Conservation (phyloP, 2,329 filamentous ascomycete species). For the Basipetospora sp. region DNA sequence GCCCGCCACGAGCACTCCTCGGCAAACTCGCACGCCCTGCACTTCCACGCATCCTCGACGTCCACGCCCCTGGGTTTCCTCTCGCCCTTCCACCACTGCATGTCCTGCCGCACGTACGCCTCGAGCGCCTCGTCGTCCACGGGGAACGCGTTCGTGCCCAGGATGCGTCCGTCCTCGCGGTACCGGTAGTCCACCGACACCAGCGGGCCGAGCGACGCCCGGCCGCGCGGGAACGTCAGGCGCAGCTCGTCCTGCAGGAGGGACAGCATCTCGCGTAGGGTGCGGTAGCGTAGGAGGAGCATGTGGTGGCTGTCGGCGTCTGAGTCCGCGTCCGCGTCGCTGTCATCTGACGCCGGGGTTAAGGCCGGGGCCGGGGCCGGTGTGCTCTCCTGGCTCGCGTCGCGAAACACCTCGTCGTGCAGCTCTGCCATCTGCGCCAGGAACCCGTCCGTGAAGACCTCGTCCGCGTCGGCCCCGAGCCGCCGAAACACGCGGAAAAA, state of each 20-base stretch:
- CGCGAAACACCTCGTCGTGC: conserved; percentile 50
- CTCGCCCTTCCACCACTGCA: conserved; percentile 80
- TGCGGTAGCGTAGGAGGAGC: conserved; percentile 30
- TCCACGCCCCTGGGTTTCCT: conserved; percentile 59
- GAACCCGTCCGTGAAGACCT: conserved; percentile 63
- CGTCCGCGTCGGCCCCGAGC: conserved; percentile 52
- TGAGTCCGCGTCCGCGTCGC: background rate
- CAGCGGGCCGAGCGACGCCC: conserved; percentile 32
- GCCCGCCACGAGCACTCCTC: conserved; percentile 66
- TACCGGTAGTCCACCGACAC: conserved; percentile 41
- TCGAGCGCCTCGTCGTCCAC: conserved; percentile 52
- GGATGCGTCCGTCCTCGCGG: conserved; percentile 34
- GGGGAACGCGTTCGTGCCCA: conserved; percentile 45
- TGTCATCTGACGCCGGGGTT: too few species aligned
- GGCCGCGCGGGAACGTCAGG: conserved; percentile 37
- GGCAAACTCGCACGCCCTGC: conserved; percentile 67
- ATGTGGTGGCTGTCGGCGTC: conserved; percentile 13
- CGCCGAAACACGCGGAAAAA: conserved; percentile 54
- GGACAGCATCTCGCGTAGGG: conserved; percentile 30
- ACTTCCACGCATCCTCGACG: conserved; percentile 80
- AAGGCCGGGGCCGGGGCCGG: too few species aligned
- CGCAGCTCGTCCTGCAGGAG: conserved; percentile 32
- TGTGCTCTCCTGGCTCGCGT: conserved; percentile 14
- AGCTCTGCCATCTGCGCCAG: conserved; percentile 58
- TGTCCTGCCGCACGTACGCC: conserved; percentile 50